Base-by-base conservation (phyloP, 768 basidiomycete genomes). In the Hemileccinum rubropunctum region DNA sequence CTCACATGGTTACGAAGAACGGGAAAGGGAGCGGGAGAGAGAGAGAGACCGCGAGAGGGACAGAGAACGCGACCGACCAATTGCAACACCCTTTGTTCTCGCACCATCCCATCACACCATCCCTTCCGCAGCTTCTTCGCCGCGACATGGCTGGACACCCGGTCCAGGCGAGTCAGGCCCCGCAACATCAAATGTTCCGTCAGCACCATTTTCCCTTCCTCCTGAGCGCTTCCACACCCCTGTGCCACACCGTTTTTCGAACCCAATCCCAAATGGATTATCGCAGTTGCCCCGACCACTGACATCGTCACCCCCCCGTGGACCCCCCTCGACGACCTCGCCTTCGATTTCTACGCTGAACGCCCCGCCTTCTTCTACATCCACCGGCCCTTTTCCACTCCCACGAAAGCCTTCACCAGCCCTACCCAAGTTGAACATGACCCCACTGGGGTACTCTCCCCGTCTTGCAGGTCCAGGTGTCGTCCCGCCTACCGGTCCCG, bases 31-130 rank as follows among this genome's bases (percentile, higher is more conserved):
- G 3, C 28, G 60, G 13, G 58, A 57, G n/a, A 46, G 59, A 18
- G 59, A 62, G 4, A 56, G 69, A 42, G 71, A 76, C 43, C 76
- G 78, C 37, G 78, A 77, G 14, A 23, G 23, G 23, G 23, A 23
- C 3, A 23, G 23, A 23, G 23, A 23, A 23, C 72, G 74, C 33
- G 82, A 83, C 46, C 71, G 82, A 48, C 78, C 78, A 2, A 62
- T 76, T 40, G 73, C 80, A 6, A 77, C 75, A 35, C 77, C 81
- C 3, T 83, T 82, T 56, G 76, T 74, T 8, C 75, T 82, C 66
- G 72, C 68, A 7, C 74, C 79, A 6, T 72, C 76, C 27, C 74
- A 77, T 45, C 66, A 67, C 26, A 54, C 62, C 32, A 67, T 71
- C 17, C 42, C 61, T 18, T 65, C 68, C 14, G 60, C 68, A 34